Conservation (phyloP, 768 basidiomycete species). For the Dacryopinax primogenitus region DNA sequence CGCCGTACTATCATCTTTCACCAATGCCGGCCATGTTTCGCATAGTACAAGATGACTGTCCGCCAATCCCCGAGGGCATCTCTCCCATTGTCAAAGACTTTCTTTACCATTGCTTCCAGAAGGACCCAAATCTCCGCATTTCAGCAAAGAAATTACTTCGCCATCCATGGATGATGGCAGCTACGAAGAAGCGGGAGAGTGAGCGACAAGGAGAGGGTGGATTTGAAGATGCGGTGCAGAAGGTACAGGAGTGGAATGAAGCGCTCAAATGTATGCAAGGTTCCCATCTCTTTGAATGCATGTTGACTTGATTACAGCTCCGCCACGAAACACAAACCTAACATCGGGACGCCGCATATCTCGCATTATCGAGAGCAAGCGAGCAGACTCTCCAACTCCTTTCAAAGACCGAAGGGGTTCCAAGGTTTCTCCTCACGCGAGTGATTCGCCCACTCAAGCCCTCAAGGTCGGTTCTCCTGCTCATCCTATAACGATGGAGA, state of each 20-base stretch:
- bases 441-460: neutral
- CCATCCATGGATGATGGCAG: constrained; percentile 93
- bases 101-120: constrained; percentile 94
- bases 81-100: constrained; percentile 95
- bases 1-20: constrained; percentile 88
- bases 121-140: constrained; percentile 87
- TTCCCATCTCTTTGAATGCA: neutral
- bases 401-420: neutral
- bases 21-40: constrained; percentile 98
- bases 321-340: neutral
- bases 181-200: constrained; percentile 55
- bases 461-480: neutral
- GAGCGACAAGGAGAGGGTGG: constrained; percentile 25
- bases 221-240: constrained; percentile 84
- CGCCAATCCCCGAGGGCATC: constrained; percentile 90
- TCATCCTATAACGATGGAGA: constrained; percentile 8
- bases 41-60: constrained; percentile 95
- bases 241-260: constrained; percentile 98
- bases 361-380: neutral
- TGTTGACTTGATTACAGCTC: neutral
- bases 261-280: constrained; percentile 66
- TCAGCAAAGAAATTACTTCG: constrained; percentile 82
- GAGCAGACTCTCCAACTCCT: constrained; percentile 1
- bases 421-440: neutral
- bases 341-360: neutral